phyloP scores from a whole-genome alignment of 2,329 filamentous ascomycete species.

The Fusarium sp. region DNA sequence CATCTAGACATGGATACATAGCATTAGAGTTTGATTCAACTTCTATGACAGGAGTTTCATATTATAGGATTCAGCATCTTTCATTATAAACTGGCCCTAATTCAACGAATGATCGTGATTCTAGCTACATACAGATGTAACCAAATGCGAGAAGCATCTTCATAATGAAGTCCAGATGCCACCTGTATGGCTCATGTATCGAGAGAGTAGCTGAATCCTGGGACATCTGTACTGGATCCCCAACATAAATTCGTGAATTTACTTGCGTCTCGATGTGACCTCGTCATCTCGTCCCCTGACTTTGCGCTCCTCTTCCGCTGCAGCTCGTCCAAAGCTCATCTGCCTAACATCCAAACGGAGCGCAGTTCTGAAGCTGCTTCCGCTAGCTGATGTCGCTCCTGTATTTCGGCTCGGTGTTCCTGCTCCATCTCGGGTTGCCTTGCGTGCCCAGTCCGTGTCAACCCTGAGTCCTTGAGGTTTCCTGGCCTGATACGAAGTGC shows the following conservation, averaged over 20 bases:
- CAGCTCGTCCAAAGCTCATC: constrained; percentile 19
- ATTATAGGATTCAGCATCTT: background rate
- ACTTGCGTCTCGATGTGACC: constrained; percentile 29
- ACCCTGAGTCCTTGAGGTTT: constrained; percentile 45
- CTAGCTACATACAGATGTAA: constrained; percentile 9
- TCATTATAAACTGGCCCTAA: background rate
- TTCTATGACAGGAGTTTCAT: background rate
- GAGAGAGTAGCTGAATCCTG: constrained; percentile 14
- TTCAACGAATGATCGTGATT: background rate
- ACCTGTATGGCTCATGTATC: background rate
- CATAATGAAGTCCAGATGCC: background rate
- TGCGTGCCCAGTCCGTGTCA: constrained; percentile 44
- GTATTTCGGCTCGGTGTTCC: constrained; percentile 29
- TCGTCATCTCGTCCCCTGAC: constrained; percentile 27
- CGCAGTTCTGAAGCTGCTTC: constrained; percentile 30
- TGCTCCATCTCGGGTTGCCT: constrained; percentile 35
- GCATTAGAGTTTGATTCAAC: background rate
- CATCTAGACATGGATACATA: background rate
- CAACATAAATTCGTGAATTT: constrained; percentile 4
- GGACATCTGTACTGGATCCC: constrained; percentile 5
- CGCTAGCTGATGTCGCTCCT: constrained; percentile 9
- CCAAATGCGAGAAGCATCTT: constrained; percentile 6
- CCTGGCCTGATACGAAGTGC: constrained; percentile 40
- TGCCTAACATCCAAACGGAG: constrained; percentile 36
- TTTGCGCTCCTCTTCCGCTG: constrained; percentile 9